Percentiles rank a stretch among this genome's conserved stretches.
phyloP scores from a whole-genome alignment of 2,329 filamentous ascomycete species.

The Hymenoscyphus salicellus region DNA sequence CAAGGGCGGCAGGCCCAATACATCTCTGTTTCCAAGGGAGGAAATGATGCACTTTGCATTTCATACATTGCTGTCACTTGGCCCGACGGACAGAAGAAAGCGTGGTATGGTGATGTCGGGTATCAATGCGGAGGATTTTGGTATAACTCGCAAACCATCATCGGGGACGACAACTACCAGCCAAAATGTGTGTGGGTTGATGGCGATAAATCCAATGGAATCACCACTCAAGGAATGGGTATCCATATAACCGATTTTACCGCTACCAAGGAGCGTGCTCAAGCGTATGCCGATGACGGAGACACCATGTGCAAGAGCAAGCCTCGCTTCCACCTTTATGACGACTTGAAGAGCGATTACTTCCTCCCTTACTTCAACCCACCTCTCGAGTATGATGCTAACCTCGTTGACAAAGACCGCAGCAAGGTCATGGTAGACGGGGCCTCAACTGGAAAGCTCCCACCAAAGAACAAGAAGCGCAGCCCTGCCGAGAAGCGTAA shows the following conservation, averaged over 20 bases:
- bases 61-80: background rate
- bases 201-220: constrained; percentile 5
- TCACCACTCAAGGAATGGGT: constrained; percentile 2
- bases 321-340: constrained; percentile 5
- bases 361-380: constrained; percentile 3
- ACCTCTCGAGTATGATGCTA: background rate
- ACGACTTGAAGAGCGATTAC: background rate
- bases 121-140: background rate
- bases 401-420: background rate
- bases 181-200: constrained; percentile 7
- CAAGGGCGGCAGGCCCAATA: background rate
- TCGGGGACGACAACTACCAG: background rate
- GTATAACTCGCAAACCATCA: background rate
- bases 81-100: background rate
- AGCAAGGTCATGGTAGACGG: background rate
- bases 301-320: constrained; percentile 8
- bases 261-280: background rate
- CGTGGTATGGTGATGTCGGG: constrained; percentile 1
- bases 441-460: background rate
- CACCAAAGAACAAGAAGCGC: background rate
- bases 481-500: background rate
- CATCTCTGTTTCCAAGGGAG: background rate
- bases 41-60: constrained; percentile 5
- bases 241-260: constrained; percentile 7
- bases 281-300: background rate